Evolutionary conservation across 1,284 basidiomycete species (phyloP).

Genomic region (Vanrija sp.): DNA sequence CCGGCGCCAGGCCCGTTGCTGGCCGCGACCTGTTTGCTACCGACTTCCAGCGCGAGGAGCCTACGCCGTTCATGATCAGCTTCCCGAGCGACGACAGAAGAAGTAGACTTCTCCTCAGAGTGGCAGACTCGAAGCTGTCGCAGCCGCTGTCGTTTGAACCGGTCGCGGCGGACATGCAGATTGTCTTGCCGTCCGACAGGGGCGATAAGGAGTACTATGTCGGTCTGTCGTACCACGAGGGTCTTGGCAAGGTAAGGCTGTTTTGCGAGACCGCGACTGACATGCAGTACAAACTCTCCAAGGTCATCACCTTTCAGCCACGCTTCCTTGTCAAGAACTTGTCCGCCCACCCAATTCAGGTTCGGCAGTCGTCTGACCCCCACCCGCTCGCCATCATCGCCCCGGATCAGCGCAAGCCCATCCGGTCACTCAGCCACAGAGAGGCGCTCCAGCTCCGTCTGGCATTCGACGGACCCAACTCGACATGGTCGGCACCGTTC

Average conservation of each 20-base stretch:
- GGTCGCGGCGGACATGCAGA: conserved; percentile 80
- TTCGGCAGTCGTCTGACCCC: conserved; percentile 74
- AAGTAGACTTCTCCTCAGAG: conserved; percentile 77
- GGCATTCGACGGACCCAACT: conserved; percentile 70
- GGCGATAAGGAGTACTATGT: conserved; percentile 77
- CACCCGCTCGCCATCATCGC: conserved; percentile 53
- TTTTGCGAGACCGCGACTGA: background rate
- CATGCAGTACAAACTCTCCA: conserved; percentile 79
- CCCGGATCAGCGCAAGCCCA: conserved; percentile 65
- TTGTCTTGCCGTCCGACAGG: conserved; percentile 65
- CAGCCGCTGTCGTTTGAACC: conserved; percentile 85
- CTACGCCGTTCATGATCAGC: conserved; percentile 80
- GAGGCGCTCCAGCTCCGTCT: conserved; percentile 69
- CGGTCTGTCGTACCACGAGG: conserved; percentile 89
- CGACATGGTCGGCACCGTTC: conserved; percentile 79
- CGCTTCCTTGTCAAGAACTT: conserved; percentile 88
- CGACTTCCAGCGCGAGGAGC: conserved; percentile 54
- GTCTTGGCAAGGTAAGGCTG: conserved; percentile 66
- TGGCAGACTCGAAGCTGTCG: conserved; percentile 90
- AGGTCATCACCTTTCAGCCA: conserved; percentile 88
- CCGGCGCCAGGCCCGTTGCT: conserved; percentile 74
- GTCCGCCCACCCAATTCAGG: conserved; percentile 64
- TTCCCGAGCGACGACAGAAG: conserved; percentile 72
- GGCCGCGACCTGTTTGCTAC: conserved; percentile 60
- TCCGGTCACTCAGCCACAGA: conserved; percentile 63